phyloP scores from a whole-genome alignment of 148 eudicot species.

The Camellia granthamiana region DNA sequence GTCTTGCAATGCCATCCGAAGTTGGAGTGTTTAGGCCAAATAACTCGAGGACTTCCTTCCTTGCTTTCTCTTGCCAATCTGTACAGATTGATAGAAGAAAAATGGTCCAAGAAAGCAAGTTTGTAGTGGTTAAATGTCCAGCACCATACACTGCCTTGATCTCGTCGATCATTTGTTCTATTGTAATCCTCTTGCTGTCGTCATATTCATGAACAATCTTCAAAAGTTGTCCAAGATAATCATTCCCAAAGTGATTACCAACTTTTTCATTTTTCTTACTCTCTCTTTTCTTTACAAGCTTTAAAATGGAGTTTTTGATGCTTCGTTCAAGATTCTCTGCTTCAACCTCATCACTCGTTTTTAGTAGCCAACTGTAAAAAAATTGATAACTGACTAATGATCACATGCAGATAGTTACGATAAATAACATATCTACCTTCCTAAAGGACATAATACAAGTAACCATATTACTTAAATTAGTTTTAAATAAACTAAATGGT shows the following conservation, averaged over 20 bases:
- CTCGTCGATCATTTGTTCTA: conserved; percentile 52
- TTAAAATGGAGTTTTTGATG: conserved; percentile 34
- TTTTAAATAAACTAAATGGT: no score
- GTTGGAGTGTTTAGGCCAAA: conserved; percentile 19
- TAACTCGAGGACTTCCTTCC: conserved; percentile 18
- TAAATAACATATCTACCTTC: no score
- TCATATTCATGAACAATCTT: conserved; percentile 24
- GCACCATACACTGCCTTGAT: conserved; percentile 43
- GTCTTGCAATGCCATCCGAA: conserved; percentile 22
- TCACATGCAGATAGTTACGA: background rate
- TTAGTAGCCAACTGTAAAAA: conserved; percentile 27
- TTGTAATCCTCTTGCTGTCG: conserved; percentile 30
- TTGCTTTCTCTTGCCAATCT: conserved; percentile 25
- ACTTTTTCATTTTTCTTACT: conserved; percentile 9
- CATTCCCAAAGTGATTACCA: conserved; percentile 21
- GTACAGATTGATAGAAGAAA: conserved; percentile 17
- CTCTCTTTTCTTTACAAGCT: conserved; percentile 30
- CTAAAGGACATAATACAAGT: no score
- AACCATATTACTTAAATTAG: no score
- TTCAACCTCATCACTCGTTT: conserved; percentile 36
- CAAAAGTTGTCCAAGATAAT: conserved; percentile 46
- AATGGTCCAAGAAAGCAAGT: conserved; percentile 23
- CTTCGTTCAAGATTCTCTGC: conserved; percentile 36
- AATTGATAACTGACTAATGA: background rate
- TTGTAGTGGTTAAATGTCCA: conserved; percentile 46